Evolutionary conservation across 2,329 filamentous ascomycete genomes (phyloP).

Genomic region (Ophiocordyceps camponoti-floridani): DNA sequence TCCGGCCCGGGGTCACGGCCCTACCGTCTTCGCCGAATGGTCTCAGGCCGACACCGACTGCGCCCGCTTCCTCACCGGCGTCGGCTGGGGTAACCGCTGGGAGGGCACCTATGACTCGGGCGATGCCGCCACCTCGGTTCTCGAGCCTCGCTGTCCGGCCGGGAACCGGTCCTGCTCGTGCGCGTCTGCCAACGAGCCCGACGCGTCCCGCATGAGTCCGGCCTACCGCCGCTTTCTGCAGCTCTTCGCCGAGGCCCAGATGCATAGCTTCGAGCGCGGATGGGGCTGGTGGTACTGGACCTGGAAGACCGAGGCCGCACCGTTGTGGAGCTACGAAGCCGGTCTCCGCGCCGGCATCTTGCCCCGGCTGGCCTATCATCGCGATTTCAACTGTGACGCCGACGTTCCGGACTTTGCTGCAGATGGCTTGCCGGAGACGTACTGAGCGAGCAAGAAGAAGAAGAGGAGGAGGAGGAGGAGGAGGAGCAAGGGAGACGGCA

Average conservation of each 20-base stretch:
- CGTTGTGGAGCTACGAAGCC: conserved; percentile 84
- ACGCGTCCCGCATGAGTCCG: conserved; percentile 8
- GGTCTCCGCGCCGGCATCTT: conserved; percentile 64
- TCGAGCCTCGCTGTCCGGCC: conserved; percentile 58
- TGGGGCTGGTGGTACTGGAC: conserved; percentile 99
- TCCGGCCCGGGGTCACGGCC: conserved; percentile 65
- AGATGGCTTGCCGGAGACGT: conserved; percentile 30
- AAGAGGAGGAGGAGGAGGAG: not conserved
- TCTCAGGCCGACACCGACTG: conserved; percentile 96
- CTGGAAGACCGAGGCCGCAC: conserved; percentile 73
- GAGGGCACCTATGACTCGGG: conserved; percentile 66
- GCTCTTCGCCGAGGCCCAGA: conserved; percentile 90
- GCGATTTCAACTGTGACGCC: conserved; percentile 48
- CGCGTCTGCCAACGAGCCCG: conserved; percentile 47
- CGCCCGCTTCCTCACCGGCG: conserved; percentile 71
- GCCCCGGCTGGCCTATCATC: conserved; percentile 54
- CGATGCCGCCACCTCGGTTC: conserved; percentile 39
- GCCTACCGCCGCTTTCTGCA: conserved; percentile 72
- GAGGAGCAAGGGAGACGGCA: not conserved
- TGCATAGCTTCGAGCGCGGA: conserved; percentile 80
- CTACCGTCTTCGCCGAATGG: conserved; percentile 93
- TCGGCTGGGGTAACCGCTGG: conserved; percentile 78
- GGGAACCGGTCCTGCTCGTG: conserved; percentile 53
- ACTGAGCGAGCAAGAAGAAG: conserved; percentile 7
- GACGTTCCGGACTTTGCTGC: conserved; percentile 34